Evolutionary conservation across 2,329 filamentous ascomycete genomes (phyloP).

Genomic region (Aphanocladium album): DNA sequence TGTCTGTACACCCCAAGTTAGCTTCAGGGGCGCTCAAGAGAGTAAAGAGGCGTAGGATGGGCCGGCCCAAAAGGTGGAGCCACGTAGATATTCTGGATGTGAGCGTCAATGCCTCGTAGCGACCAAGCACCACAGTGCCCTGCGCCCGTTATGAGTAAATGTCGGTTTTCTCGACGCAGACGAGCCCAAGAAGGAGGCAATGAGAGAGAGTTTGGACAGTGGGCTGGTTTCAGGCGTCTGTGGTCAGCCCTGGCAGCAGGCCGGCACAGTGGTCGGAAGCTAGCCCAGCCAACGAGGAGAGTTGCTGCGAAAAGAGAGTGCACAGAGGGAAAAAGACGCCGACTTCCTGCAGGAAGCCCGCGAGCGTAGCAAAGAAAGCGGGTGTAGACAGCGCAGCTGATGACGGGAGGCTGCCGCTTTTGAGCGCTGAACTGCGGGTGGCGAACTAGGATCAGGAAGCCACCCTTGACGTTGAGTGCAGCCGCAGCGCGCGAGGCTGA

Average conservation of each 20-base stretch:
- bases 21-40: neutral
- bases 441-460: neutral
- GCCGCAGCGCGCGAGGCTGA: neutral
- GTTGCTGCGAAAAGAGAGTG: neutral
- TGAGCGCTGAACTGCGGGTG: neutral
- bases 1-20: neutral
- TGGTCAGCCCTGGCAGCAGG: neutral
- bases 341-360: neutral
- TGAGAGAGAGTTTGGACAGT: conserved; percentile 5
- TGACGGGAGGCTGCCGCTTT: neutral
- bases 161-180: neutral
- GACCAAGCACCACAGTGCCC: neutral
- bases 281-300: neutral
- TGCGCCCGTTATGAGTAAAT: neutral
- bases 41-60: neutral
- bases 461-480: neutral
- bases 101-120: conserved; percentile 1
- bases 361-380: neutral
- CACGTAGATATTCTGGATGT: neutral
- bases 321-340: neutral
- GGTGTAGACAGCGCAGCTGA: neutral
- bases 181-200: neutral
- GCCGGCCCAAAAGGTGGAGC: neutral
- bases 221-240: conserved; percentile 6
- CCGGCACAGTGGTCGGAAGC: neutral